Percentiles rank a stretch among this genome's conserved stretches.
These are phyloP conservation scores for Curvularia verruculosa DNA, from an alignment of 2,329 filamentous ascomycete genomes.

Conservation along the genomic window DNA sequence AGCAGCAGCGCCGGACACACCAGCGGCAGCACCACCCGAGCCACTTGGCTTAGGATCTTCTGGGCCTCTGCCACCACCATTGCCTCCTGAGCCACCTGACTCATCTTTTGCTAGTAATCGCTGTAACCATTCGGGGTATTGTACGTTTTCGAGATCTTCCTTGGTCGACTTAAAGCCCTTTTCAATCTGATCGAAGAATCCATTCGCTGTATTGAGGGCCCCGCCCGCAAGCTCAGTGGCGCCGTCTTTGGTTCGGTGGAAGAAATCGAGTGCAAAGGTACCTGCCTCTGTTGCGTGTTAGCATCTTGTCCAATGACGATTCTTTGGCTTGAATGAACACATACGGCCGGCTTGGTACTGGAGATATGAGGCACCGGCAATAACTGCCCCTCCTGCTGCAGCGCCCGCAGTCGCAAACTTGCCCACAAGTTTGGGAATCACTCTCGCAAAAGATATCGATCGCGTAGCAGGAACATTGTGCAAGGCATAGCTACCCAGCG, in stretches of 20 bases:
- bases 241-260: conserved; percentile 73
- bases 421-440: conserved; percentile 83
- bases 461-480: conserved; percentile 76
- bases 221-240: conserved; percentile 71
- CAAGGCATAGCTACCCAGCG: conserved; percentile 76
- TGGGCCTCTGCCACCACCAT: conserved; percentile 50
- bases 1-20: conserved; percentile 73
- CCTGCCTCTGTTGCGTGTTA: conserved; percentile 68
- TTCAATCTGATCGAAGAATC: conserved; percentile 78
- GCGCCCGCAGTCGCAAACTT: conserved; percentile 89
- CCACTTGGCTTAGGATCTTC: conserved; percentile 62
- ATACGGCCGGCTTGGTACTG: conserved; percentile 93
- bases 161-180: conserved; percentile 84
- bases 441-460: conserved; percentile 69
- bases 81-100: conserved; percentile 48
- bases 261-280: conserved; percentile 76
- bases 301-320: conserved; percentile 27
- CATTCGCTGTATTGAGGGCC: conserved; percentile 73
- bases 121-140: conserved; percentile 77
- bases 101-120: conserved; percentile 63
- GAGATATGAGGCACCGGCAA: conserved; percentile 87
- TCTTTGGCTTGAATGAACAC: conserved; percentile 45
- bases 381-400: conserved; percentile 85
- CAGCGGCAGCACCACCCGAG: conserved; percentile 65
- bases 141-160: conserved; percentile 74